These are phyloP conservation scores for Sphaerulina vaccinii DNA, from an alignment of 2,329 filamentous ascomycete species.

Conservation along the genomic window DNA sequence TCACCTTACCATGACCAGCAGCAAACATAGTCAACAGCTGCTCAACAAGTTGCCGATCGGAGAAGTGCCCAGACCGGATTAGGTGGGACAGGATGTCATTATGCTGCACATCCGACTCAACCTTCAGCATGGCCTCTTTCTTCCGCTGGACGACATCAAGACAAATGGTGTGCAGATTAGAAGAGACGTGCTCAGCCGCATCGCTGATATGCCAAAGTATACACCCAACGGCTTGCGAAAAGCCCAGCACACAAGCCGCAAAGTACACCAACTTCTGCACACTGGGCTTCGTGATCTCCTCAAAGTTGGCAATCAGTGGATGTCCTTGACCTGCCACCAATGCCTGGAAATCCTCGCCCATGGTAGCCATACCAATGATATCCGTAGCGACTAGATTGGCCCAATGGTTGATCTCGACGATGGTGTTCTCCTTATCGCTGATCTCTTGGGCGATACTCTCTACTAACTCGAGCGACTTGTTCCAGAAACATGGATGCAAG, in stretches of 20 bases:
- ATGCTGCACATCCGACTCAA: slow-evolving; percentile 32
- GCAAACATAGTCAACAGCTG: slow-evolving; percentile 58
- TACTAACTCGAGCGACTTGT: slow-evolving; percentile 68
- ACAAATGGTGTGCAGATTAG: slow-evolving; percentile 44
- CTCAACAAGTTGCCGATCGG: slow-evolving; percentile 53
- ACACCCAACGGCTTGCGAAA: slow-evolving; percentile 39
- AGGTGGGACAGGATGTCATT: slow-evolving; percentile 50
- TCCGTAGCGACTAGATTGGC: slow-evolving; percentile 47
- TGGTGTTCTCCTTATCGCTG: slow-evolving; percentile 32
- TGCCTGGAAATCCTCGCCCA: slow-evolving; percentile 46
- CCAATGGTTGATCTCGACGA: slow-evolving; percentile 45
- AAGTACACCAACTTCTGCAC: slow-evolving; percentile 50
- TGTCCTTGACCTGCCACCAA: slow-evolving; percentile 44
- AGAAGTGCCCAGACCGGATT: slow-evolving; percentile 54
- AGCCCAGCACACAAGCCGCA: slow-evolving; percentile 40
- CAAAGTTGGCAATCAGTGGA: slow-evolving; percentile 43
- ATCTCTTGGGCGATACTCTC: slow-evolving; percentile 58
- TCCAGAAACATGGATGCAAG: slow-evolving; percentile 81
- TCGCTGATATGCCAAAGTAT: slow-evolving; percentile 52
- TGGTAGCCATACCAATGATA: slow-evolving; percentile 48
- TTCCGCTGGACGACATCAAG: slow-evolving; percentile 51
- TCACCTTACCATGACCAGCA: slow-evolving; percentile 70
- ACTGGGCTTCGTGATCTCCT: slow-evolving; percentile 47
- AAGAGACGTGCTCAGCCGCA: slow-evolving; percentile 30
- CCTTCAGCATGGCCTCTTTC: slow-evolving; percentile 41